These are phyloP conservation scores for Leccinellum albellum DNA, from an alignment of 768 basidiomycete species.

Conservation along the genomic window DNA sequence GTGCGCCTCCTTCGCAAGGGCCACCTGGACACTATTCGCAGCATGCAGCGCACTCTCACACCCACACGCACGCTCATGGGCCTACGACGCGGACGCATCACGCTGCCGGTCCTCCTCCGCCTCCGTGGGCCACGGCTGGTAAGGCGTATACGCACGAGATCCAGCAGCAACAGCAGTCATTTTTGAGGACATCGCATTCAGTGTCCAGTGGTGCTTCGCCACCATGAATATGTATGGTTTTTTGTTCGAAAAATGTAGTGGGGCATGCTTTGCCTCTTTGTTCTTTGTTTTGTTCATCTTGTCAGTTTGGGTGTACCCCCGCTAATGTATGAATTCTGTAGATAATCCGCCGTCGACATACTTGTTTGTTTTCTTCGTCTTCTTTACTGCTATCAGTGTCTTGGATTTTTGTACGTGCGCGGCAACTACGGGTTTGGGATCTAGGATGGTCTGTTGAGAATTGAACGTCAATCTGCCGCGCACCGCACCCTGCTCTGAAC, in stretches of 20 bases:
- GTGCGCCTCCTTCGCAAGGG: background rate
- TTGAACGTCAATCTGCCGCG: background rate
- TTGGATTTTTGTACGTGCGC: background rate
- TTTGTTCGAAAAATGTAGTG: background rate
- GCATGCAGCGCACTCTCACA: background rate
- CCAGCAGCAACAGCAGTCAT: conserved; percentile 43
- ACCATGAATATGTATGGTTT: conserved; percentile 12
- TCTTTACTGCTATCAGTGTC: background rate
- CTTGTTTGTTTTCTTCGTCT: background rate
- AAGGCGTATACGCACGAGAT: conserved; percentile 22
- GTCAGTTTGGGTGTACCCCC: background rate
- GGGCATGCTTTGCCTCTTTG: background rate
- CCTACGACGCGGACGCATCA: conserved; percentile 11
- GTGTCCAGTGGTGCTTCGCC: conserved; percentile 37
- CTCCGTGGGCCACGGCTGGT: conserved; percentile 19
- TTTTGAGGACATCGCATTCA: conserved; percentile 44
- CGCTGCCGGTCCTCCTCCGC: conserved; percentile 19
- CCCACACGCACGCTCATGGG: background rate
- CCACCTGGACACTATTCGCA: background rate
- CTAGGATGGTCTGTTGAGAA: background rate
- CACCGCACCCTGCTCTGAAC: no score
- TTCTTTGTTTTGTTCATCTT: background rate
- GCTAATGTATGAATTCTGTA: background rate
- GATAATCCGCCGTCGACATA: background rate
- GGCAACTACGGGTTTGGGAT: background rate